These are phyloP conservation scores for Mollisiaceae sp. DNA, from an alignment of 2,329 filamentous ascomycete species.

Conservation along the genomic window DNA sequence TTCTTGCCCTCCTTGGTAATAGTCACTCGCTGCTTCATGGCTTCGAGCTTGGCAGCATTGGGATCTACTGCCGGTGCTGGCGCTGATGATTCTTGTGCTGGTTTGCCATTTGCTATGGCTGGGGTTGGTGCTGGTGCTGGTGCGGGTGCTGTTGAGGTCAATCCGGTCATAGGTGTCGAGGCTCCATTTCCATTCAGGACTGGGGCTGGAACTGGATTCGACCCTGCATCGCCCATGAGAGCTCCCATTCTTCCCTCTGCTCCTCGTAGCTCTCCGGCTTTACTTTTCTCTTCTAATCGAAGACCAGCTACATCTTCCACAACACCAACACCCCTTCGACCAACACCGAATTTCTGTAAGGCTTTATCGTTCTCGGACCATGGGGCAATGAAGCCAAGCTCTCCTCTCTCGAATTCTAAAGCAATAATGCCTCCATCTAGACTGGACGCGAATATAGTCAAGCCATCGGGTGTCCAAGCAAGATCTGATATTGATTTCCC, in stretches of 20 bases:
- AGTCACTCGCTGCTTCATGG: conserved; percentile 88
- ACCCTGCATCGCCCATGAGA: conserved; percentile 85
- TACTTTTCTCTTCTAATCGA: conserved; percentile 87
- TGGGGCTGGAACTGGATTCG: conserved; percentile 38
- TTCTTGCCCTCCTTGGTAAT: conserved; percentile 98
- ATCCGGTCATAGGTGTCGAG: conserved; percentile 33
- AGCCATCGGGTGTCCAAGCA: conserved; percentile 91
- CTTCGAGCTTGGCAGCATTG: conserved; percentile 64
- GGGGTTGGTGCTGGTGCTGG: conserved; percentile 17
- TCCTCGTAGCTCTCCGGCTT: conserved; percentile 85
- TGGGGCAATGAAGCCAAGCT: conserved; percentile 87
- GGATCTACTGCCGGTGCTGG: conserved; percentile 50
- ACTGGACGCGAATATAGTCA: conserved; percentile 83
- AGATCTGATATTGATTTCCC: conserved; percentile 93
- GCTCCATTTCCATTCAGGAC: conserved; percentile 38
- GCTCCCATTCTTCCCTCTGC: conserved; percentile 97
- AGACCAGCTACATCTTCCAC: conserved; percentile 91
- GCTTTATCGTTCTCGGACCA: conserved; percentile 91
- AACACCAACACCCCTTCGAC: conserved; percentile 86
- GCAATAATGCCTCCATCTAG: conserved; percentile 88
- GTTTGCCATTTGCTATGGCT: conserved; percentile 34
- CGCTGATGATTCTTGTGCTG: conserved; percentile 45
- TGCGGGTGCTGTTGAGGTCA: conserved; percentile 27
- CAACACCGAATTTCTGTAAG: conserved; percentile 89
- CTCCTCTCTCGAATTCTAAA: conserved; percentile 81